These are phyloP conservation scores for Russula vinacea DNA, from an alignment of 768 basidiomycete species.

Conservation along the genomic window DNA sequence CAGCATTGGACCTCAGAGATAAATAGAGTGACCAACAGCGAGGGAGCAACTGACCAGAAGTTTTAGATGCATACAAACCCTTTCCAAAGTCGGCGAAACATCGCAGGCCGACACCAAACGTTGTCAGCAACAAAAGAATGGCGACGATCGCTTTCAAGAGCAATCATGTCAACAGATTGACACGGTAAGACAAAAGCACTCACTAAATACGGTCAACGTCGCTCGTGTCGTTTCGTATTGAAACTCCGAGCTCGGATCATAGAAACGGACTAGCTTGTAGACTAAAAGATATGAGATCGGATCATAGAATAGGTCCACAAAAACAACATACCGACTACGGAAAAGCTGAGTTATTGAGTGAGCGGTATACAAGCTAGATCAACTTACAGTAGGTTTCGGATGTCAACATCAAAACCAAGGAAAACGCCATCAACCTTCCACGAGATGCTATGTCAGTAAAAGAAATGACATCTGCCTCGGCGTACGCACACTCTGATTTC, in stretches of 20 bases:
- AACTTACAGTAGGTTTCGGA: slow-evolving; percentile 71
- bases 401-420: slow-evolving; percentile 73
- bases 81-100: slow-evolving; percentile 82
- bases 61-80: slow-evolving; percentile 71
- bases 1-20: slow-evolving; percentile 18
- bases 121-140: slow-evolving; percentile 68
- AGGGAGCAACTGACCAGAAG: slow-evolving; percentile 57
- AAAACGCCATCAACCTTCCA: slow-evolving; percentile 67
- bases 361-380: not conserved
- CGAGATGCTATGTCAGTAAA: slow-evolving; percentile 14
- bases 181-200: slow-evolving; percentile 31
- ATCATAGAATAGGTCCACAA: not conserved
- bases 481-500: slow-evolving; percentile 70
- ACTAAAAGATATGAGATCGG: slow-evolving; percentile 42
- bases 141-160: slow-evolving; percentile 61
- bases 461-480: not conserved
- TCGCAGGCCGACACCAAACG: slow-evolving; percentile 71
- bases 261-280: slow-evolving; percentile 84
- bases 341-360: slow-evolving; percentile 3
- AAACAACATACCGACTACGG: slow-evolving; percentile 17
- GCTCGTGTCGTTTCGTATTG: slow-evolving; percentile 72
- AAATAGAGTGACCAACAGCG: slow-evolving; percentile 19
- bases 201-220: slow-evolving; percentile 80
- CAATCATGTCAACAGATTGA: slow-evolving; percentile 6
- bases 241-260: slow-evolving; percentile 51